A percentile compares a stretch with the other conserved stretches of the same genome.
Conservation (phyloP, 2,329 filamentous ascomycete species). For the Diaporthe australafricana region DNA sequence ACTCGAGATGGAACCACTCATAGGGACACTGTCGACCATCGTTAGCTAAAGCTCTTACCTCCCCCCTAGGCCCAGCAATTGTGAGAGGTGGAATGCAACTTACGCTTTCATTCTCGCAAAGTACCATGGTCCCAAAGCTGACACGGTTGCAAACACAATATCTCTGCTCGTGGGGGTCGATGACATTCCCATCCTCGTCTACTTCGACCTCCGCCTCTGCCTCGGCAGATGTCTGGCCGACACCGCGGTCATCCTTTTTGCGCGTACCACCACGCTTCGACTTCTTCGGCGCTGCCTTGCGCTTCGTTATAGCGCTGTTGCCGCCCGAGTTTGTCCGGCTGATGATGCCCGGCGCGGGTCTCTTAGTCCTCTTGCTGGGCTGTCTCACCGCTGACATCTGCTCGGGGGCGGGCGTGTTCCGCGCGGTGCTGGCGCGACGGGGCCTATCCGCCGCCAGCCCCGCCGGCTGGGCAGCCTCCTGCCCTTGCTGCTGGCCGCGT, state of each 20-base stretch:
- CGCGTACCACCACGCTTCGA: constrained; percentile 57
- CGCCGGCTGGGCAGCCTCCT: constrained; percentile 56
- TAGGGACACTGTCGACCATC: constrained; percentile 72
- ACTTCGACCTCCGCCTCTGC: constrained; percentile 68
- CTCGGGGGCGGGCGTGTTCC: constrained; percentile 68
- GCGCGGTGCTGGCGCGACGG: constrained; percentile 67
- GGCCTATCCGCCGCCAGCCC: constrained; percentile 64
- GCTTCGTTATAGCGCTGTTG: constrained; percentile 74
- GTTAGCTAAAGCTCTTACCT: constrained; percentile 36
- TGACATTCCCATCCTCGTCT: constrained; percentile 75
- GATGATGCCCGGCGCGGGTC: constrained; percentile 79
- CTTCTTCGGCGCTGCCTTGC: constrained; percentile 76
- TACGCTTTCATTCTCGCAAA: constrained; percentile 82
- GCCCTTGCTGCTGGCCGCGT: constrained; percentile 63
- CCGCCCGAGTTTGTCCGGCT: constrained; percentile 71
- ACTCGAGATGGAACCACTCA: constrained; percentile 88
- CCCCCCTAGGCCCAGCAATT: neutral
- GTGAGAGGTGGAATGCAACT: constrained; percentile 48
- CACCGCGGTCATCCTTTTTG: constrained; percentile 60
- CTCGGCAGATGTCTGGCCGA: constrained; percentile 49
- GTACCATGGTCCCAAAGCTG: constrained; percentile 86
- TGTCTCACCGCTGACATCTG: constrained; percentile 47
- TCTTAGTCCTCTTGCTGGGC: constrained; percentile 71
- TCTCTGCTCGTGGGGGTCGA: constrained; percentile 79
- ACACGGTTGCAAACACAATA: constrained; percentile 86